Conservation (phyloP, 495 filamentous ascomycete genomes). For the Lophiostoma macrostomum region DNA sequence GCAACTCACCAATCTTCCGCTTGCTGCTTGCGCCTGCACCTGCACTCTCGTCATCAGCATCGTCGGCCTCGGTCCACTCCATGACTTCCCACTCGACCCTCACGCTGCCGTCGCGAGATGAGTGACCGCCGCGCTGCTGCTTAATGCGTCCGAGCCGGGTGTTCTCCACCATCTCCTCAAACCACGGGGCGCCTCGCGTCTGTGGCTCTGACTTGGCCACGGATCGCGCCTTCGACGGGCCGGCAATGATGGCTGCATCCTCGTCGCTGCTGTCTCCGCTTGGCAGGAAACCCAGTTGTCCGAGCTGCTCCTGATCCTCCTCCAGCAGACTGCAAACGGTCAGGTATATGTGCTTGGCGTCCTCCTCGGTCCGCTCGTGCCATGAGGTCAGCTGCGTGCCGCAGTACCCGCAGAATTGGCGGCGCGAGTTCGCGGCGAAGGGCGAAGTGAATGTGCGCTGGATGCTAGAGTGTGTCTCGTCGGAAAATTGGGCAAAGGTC, state of each 20-base stretch:
- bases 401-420: constrained; percentile 88
- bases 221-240: constrained; percentile 28
- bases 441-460: constrained; percentile 65
- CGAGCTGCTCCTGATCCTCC: constrained; percentile 63
- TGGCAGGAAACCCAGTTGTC: constrained; percentile 55
- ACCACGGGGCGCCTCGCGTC: constrained; percentile 68
- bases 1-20: constrained; percentile 52
- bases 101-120: constrained; percentile 50
- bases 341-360: constrained; percentile 71
- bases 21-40: constrained; percentile 47
- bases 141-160: constrained; percentile 67
- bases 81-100: constrained; percentile 80
- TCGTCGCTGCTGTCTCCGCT: constrained; percentile 26
- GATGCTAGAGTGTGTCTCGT: constrained; percentile 72
- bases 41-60: constrained; percentile 36
- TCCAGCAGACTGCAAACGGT: constrained; percentile 67
- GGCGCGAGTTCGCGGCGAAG: constrained; percentile 50
- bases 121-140: constrained; percentile 54
- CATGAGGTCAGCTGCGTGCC: constrained; percentile 78
- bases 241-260: constrained; percentile 23
- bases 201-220: constrained; percentile 38
- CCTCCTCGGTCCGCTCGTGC: constrained; percentile 65
- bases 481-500: constrained; percentile 68
- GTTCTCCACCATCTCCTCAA: constrained; percentile 74
- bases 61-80: constrained; percentile 65